Base-by-base conservation (phyloP, 495 filamentous ascomycete species). In the Lichenothelia convexa region DNA sequence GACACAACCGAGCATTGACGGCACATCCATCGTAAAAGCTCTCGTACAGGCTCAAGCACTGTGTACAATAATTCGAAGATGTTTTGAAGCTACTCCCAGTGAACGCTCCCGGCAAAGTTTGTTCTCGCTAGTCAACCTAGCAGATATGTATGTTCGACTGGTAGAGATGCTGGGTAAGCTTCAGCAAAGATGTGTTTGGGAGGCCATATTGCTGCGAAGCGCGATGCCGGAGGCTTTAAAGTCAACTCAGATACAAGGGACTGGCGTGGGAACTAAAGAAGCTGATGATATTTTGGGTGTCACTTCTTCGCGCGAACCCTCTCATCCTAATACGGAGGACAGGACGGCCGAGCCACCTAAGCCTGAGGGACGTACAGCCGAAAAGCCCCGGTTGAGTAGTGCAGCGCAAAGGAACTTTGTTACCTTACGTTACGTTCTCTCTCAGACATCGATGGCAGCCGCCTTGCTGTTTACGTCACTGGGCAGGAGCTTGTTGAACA, bases 381-480 rank as follows among this genome's bases (percentile, higher is more conserved):
- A 13, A 29, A 29, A 29, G n/a, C n/a, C n/a, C n/a, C n/a, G n/a
- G n/a, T n/a, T n/a, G n/a, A 71, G 34, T 39, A 64, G 55, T 39
- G 63, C 67, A 16, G 61, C 67, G 18, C 89, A 80, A 53, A 73
- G 78, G 49, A 95, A 94, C 54, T 80, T 74, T 20, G 70, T 71
- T 42, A 75, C 66, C 18, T 61, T 94, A 35, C 70, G 76, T 5
- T 76, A 76, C 45, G 63, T 94, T 8, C 64, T 95, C 8, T 75
- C 75, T 42, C 73, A 79, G 23, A 59, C 86, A 16, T 69, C 83
- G 20, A 68, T 70, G 2, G 71, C 71, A 1, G 74, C 83, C 21
- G 71, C 76, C 9, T 70, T 73, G 3, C 84, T 91, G 48, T 78
- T 84, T 51, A 80, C 86, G 40, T 65, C 65, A 8, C 62, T 95